phyloP scores from a whole-genome alignment of 192 early-diverging fungal genomes.

The Backusella psychrophila region DNA sequence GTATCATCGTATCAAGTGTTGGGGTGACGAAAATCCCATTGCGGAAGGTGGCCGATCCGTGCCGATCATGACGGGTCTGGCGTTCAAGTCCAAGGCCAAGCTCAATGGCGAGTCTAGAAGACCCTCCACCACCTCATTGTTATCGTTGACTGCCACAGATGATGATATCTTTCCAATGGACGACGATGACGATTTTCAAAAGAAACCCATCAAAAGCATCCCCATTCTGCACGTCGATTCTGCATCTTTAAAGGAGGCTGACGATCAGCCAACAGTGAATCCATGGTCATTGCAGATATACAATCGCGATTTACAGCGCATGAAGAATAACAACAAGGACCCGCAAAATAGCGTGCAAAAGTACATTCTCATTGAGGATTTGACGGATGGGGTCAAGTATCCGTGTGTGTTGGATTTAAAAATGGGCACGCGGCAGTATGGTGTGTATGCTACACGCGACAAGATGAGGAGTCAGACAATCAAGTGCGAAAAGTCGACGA shows the following conservation, averaged over 20 bases:
- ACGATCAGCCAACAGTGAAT: neutral
- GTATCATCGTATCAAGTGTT: neutral
- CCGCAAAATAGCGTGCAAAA: constrained; percentile 41
- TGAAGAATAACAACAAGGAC: constrained; percentile 13
- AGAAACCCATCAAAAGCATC: neutral
- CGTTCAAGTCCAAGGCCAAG: neutral
- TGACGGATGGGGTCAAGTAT: constrained; percentile 84
- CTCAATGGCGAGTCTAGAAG: neutral
- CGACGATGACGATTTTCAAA: constrained; percentile 12
- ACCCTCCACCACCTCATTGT: neutral
- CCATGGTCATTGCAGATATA: constrained; percentile 32
- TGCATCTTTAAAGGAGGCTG: neutral
- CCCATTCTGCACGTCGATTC: neutral
- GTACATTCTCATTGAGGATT: constrained; percentile 93
- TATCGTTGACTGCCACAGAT: neutral
- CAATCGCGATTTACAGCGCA: constrained; percentile 22
- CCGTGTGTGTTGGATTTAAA: constrained; percentile 98
- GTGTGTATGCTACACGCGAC: constrained; percentile 79
- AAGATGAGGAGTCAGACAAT: constrained; percentile 87
- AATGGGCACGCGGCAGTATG: constrained; percentile 98
- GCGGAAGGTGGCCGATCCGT: constrained; percentile 8
- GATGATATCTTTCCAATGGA: constrained; percentile 27
- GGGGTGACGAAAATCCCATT: neutral
- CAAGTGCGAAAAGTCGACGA: constrained; percentile 93
- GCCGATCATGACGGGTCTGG: neutral